Base-by-base conservation (phyloP, 257 asterid genomes). In the Pogostemon cablin region DNA sequence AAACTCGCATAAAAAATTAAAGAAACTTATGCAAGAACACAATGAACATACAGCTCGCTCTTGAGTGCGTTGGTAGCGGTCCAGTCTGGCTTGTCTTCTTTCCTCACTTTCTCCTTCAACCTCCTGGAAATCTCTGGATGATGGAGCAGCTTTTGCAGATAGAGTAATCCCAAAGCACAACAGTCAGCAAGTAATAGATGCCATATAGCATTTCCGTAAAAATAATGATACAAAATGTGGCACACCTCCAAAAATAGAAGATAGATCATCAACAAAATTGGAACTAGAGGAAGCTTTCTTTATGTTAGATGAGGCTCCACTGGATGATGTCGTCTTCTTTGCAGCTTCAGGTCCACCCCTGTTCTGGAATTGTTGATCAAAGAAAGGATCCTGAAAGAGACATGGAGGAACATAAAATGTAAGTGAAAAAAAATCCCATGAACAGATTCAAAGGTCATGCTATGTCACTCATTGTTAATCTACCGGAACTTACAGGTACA, bases 41-140 rank as follows among this genome's bases (percentile, higher is more conserved):
- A 53, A 55, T 72, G 1, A 77, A 65, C 86, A 73, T 87, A 95
- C 99, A 62, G 97, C 96, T 63, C 99, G 91, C 86, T 95, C 96
- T 80, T 90, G 97, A 70, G 98, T 90, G 55, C 98, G 96, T 75
- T 90, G 98, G 58, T 88, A 85, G 56, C 99, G 98, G 1, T 95
- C 98, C 80, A 86, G 47, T 81, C 99, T 86, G 66, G 99, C 97
- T 79, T 91, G 83, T 82, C 98, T 84, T 86, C 99, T 86, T 72
- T 95, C 99, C 52, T 90, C 99, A 41, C 85, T 84, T 86, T 95
- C 99, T 80, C 99, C 99, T 53, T 91, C 95, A 80, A 90, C 84
- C 46, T 95, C 96, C 58, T 86, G 96, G 81, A 95, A 95, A 6
- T 78, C 90, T 81, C 93, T 97, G 72, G 96, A 72, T 71, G 89